Evolutionary conservation across 306 rosid genomes (phyloP).

Genomic region (Pyrus betulifolia): DNA sequence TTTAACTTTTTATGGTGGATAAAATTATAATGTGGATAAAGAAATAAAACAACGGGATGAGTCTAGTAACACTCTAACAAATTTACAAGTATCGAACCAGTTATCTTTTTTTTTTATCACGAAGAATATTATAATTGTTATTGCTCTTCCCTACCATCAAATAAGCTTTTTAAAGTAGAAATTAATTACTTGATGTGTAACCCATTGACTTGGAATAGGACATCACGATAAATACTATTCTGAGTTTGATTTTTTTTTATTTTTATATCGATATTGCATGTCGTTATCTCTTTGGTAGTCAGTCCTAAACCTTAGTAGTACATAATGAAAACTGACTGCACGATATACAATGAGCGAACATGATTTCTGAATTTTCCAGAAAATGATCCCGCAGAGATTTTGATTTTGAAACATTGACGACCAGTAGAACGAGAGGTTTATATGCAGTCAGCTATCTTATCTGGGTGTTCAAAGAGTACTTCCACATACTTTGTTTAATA

Average conservation of each 20-base stretch:
- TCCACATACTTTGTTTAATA: not conserved
- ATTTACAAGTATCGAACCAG: not conserved
- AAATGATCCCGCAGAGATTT: too few relatives aligned
- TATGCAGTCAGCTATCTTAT: not conserved
- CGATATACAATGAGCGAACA: fast-evolving
- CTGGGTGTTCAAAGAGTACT: not conserved
- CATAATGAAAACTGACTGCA: fast-evolving
- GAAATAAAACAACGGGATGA: too few relatives aligned
- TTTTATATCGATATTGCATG: not conserved
- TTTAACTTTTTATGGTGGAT: too few relatives aligned
- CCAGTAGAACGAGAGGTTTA: not conserved
- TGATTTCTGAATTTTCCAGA: too few relatives aligned
- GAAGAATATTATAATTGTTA: not conserved
- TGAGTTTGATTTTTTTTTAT: not conserved
- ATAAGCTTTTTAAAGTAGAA: not conserved
- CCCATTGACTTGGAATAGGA: not conserved
- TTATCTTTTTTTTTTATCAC: not conserved
- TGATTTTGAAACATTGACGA: not conserved
- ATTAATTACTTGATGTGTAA: not conserved
- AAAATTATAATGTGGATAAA: too few relatives aligned
- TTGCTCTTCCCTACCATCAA: not conserved
- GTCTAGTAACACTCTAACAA: too few relatives aligned
- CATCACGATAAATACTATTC: not conserved
- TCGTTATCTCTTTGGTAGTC: not conserved
- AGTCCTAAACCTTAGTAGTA: not conserved